Conservation (phyloP, 2,329 filamentous ascomycete genomes). For the Mycosphaerella arachidis region DNA sequence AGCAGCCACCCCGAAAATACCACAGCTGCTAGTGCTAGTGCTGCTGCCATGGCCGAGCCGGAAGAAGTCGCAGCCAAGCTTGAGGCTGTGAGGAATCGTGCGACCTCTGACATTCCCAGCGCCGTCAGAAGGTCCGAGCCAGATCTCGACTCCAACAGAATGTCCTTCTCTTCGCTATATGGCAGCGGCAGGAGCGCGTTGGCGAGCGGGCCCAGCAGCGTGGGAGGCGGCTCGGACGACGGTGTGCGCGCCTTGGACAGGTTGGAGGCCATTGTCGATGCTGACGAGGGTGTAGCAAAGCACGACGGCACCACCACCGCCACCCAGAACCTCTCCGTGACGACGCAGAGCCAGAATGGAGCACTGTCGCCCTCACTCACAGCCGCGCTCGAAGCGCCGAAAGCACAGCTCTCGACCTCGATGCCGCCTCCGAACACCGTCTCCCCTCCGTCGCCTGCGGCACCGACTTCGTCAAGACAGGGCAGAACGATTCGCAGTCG, state of each 20-base stretch:
- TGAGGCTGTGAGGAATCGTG: constrained; percentile 13
- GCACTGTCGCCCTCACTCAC: constrained; percentile 37
- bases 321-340: constrained; percentile 41
- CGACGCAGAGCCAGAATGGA: constrained; percentile 43
- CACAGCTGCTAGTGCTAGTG: constrained; percentile 5
- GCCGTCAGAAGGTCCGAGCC: constrained; percentile 26
- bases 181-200: constrained; percentile 55
- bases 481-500: constrained; percentile 37
- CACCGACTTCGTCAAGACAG: constrained; percentile 16
- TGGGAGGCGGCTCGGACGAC: constrained; percentile 44
- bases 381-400: constrained; percentile 21
- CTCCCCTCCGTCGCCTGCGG: constrained; percentile 54
- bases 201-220: constrained; percentile 45
- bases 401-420: constrained; percentile 3
- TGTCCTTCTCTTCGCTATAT: constrained; percentile 70
- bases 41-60: constrained; percentile 8
- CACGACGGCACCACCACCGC: constrained; percentile 37
- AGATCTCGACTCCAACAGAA: constrained; percentile 54
- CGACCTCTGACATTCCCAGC: constrained; percentile 15
- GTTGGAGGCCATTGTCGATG: constrained; percentile 12
- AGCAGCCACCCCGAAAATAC: constrained; percentile 5
- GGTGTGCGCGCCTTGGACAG: constrained; percentile 27
- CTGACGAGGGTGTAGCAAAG: constrained; percentile 12
- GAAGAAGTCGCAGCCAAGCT: constrained; percentile 12
- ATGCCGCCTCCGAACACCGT: constrained; percentile 57